Evolutionary conservation across 2,329 filamentous ascomycete genomes (phyloP).

Genomic region (Monosporascus ibericus): DNA sequence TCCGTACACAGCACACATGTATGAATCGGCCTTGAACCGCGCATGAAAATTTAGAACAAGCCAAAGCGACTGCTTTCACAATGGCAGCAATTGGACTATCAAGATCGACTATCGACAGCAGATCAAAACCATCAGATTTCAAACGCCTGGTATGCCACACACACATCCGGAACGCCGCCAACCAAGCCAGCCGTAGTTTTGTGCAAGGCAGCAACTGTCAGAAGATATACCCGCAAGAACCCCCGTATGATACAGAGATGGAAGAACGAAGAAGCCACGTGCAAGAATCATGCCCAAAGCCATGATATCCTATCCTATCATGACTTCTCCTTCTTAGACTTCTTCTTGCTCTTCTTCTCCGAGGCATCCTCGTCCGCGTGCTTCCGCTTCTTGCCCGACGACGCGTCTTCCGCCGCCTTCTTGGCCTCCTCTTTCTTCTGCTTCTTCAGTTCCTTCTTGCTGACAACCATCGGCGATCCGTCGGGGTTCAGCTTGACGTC

Average conservation of each 20-base stretch:
- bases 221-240: no score
- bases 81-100: no score
- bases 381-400: constrained; percentile 63
- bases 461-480: constrained; percentile 60
- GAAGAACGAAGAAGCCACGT: constrained; percentile 4
- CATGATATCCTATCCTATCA: constrained; percentile 31
- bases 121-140: no score
- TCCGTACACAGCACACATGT: no score
- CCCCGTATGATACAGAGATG: constrained; percentile 20
- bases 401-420: constrained; percentile 42
- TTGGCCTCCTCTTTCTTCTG: constrained; percentile 55
- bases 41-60: no score
- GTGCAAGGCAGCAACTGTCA: background rate
- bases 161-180: constrained; percentile 22
- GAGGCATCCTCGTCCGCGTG: constrained; percentile 53
- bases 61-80: no score
- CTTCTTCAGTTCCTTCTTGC: constrained; percentile 75
- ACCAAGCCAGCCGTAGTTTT: constrained; percentile 15
- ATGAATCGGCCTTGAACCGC: no score
- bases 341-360: constrained; percentile 56
- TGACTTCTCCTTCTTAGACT: constrained; percentile 58
- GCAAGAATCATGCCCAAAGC: constrained; percentile 15
- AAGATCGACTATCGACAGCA: no score
- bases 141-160: constrained; percentile 16
- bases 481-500: constrained; percentile 62